Base-by-base conservation (phyloP, 306 rosid genomes). In the Sophora flavescens region DNA sequence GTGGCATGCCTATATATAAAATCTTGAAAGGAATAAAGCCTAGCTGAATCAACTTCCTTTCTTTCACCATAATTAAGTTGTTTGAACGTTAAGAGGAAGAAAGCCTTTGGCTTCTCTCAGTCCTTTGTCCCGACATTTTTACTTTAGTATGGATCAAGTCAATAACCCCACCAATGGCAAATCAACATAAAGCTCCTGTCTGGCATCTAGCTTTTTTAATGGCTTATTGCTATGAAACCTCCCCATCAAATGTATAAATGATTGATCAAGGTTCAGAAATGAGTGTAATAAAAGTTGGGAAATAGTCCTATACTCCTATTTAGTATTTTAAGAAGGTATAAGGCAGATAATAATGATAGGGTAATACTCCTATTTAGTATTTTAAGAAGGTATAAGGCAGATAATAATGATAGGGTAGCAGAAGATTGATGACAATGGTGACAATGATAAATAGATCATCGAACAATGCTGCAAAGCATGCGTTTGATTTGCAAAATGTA, bases 21-120 rank as follows among this genome's bases (percentile, higher is more conserved):
- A 71, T 18, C 32, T 30, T 26, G 33, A 80, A 84, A 75, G 75
- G 93, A 84, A 82, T 79, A 88, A 79, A 88, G 80, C 53, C 14
- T 6, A 12, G 3, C 11, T 75, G 84, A 79, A 88, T 81, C 89
- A 72, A 86, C 87, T 86, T 86, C 87, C 72, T 84, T 88, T 62
- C 92, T 88, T 86, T 81, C 48, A 39, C 33, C 78, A 26, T 59
- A 79, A 63, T 79, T 74, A 63, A 85, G 22, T 51, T 57, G 18
- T 61, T 67, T 52, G 71, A 56, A 60, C 52, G 68, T 56, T 36
- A 68, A 22, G 78, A 26, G 60, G 66, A 76, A 74, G 86, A 79
- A 30, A 63, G 48, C 13, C 69, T 41, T 64, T 57, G 50, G 80
- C 79, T 66, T 70, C 79, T 76, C 53, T 74, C 51, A 39, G 50